phyloP scores from a whole-genome alignment of 352 stramenopile species.

The Peronospora belbahrii region DNA sequence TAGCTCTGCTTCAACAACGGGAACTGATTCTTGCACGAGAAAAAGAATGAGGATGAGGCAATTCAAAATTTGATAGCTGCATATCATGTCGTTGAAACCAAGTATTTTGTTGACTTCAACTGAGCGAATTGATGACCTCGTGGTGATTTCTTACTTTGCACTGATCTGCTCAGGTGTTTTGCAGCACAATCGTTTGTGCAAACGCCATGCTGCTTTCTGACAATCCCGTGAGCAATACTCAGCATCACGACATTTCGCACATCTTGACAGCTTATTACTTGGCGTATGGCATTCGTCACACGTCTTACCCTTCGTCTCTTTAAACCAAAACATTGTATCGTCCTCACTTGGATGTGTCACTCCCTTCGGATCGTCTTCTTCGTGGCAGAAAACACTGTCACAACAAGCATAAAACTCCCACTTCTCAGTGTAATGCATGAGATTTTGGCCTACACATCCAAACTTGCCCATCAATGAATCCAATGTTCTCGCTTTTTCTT shows the following conservation, averaged over 20 bases:
- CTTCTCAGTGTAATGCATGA: conserved; percentile 80
- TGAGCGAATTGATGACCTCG: background rate
- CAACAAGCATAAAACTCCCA: conserved; percentile 64
- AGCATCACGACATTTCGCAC: conserved; percentile 53
- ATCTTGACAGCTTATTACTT: conserved; percentile 49
- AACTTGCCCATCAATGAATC: conserved; percentile 66
- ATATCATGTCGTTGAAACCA: background rate
- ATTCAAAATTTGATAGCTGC: background rate
- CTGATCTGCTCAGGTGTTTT: conserved; percentile 49
- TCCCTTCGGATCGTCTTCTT: conserved; percentile 31
- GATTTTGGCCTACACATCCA: conserved; percentile 59
- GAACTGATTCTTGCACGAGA: background rate
- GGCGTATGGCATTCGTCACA: conserved; percentile 59
- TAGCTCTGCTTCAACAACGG: background rate
- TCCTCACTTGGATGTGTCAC: conserved; percentile 43
- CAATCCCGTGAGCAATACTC: conserved; percentile 81
- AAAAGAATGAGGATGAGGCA: background rate
- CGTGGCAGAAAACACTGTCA: conserved; percentile 33
- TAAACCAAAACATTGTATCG: conserved; percentile 61
- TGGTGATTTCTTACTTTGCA: conserved; percentile 8
- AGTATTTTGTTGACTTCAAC: background rate
- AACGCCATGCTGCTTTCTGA: conserved; percentile 67
- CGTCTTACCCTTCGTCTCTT: conserved; percentile 43
- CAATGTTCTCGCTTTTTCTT: conserved; percentile 31
- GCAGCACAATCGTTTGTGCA: conserved; percentile 70